These are phyloP conservation scores for Jackrogersella multiformis DNA, from an alignment of 495 filamentous ascomycete species.

Conservation along the genomic window DNA sequence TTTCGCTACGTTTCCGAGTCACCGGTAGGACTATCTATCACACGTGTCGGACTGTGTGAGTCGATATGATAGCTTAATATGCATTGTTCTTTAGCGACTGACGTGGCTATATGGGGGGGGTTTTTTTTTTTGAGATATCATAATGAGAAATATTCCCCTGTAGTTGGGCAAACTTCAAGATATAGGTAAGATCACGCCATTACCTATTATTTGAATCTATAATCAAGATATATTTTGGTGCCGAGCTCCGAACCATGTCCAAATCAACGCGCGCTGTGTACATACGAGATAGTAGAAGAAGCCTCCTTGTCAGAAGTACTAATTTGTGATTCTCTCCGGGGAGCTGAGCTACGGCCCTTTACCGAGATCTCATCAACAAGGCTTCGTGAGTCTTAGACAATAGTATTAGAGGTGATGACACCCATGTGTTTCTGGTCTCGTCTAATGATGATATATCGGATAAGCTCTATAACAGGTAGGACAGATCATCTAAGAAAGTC, in stretches of 20 bases:
- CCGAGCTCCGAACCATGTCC: neutral
- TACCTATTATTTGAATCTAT: neutral
- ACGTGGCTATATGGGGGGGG: constrained; percentile 4
- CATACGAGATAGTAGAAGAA: no score
- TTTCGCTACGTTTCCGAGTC: neutral
- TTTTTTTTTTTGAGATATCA: neutral
- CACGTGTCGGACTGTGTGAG: neutral
- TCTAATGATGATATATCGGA: no score
- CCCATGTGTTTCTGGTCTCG: no score
- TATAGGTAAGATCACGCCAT: neutral
- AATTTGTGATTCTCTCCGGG: no score
- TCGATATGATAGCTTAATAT: neutral
- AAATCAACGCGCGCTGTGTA: no score
- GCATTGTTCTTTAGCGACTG: neutral
- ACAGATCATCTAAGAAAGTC: no score
- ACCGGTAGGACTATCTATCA: neutral
- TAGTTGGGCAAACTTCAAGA: neutral
- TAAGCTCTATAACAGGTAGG: no score
- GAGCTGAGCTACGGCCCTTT: no score
- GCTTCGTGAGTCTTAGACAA: no score
- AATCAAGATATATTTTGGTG: neutral
- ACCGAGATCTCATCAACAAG: no score
- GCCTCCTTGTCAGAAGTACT: no score
- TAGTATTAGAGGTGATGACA: no score
- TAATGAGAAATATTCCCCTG: neutral